Conservation (phyloP, 2,329 filamentous ascomycete species). For the Neospermospora avenae region DNA sequence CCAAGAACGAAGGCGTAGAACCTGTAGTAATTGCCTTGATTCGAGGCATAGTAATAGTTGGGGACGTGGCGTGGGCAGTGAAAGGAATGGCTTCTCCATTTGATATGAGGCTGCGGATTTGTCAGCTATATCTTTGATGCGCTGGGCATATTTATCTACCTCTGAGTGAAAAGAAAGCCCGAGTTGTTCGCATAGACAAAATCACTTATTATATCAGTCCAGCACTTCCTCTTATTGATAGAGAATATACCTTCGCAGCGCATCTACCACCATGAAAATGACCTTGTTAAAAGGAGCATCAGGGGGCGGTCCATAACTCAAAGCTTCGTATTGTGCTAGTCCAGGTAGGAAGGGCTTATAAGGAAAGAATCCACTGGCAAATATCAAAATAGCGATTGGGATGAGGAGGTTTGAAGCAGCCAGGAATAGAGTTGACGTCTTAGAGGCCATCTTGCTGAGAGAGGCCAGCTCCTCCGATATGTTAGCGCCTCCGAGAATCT, state of each 20-base stretch:
- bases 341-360: constrained; percentile 94
- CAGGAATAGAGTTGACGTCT: constrained; percentile 41
- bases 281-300: constrained; percentile 79
- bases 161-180: constrained; percentile 84
- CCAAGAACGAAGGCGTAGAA: constrained; percentile 95
- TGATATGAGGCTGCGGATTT: constrained; percentile 24
- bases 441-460: constrained; percentile 27
- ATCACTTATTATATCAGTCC: constrained; percentile 57
- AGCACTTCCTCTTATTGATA: not conserved
- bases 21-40: constrained; percentile 97
- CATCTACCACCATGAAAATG: constrained; percentile 97
- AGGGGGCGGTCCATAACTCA: constrained; percentile 54
- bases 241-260: constrained; percentile 69
- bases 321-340: constrained; percentile 64
- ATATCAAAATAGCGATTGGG: constrained; percentile 69
- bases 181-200: constrained; percentile 84
- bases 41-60: constrained; percentile 96
- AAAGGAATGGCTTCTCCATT: constrained; percentile 88
- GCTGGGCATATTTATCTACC: constrained; percentile 47
- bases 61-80: constrained; percentile 92
- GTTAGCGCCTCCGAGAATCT: constrained; percentile 3
- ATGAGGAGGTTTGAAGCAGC: constrained; percentile 72
- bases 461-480: constrained; percentile 9
- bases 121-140: not conserved
- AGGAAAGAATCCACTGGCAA: constrained; percentile 92